Conservation (phyloP, 768 basidiomycete genomes). For the Mycena kentingensis region DNA sequence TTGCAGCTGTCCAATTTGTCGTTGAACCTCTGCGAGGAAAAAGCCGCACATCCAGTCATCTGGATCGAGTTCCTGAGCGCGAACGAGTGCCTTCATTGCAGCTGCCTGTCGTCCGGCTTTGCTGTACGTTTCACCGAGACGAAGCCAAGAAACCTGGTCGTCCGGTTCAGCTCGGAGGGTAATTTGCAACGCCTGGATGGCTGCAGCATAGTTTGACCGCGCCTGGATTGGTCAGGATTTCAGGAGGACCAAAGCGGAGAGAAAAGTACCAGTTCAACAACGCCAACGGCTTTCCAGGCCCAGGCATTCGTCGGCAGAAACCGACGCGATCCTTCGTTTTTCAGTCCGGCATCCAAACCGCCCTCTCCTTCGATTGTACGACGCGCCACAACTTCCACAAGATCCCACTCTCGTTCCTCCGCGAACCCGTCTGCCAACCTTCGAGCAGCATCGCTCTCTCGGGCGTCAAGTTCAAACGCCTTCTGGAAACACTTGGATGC, state of each 20-base stretch:
- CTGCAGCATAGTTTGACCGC: constrained; percentile 65
- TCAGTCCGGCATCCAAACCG: constrained; percentile 62
- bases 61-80: constrained; percentile 71
- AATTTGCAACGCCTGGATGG: constrained; percentile 86
- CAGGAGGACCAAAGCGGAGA: constrained; percentile 8
- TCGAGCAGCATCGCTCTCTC: constrained; percentile 82
- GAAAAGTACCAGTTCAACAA: constrained; percentile 80
- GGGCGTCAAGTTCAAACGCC: constrained; percentile 93
- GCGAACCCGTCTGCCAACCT: constrained; percentile 88
- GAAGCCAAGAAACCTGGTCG: constrained; percentile 84
- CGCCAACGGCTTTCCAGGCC: constrained; percentile 97
- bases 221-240: constrained; percentile 44
- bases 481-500: constrained; percentile 97
- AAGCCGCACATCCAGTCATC: constrained; percentile 83
- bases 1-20: constrained; percentile 70
- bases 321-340: constrained; percentile 44
- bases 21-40: constrained; percentile 83
- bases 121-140: constrained; percentile 89
- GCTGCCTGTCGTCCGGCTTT: constrained; percentile 87
- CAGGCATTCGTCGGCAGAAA: constrained; percentile 83
- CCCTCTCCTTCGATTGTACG: constrained; percentile 94
- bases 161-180: constrained; percentile 76
- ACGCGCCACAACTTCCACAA: constrained; percentile 92
- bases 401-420: constrained; percentile 91
- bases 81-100: constrained; percentile 81